These are phyloP conservation scores for Taiwanofungus camphoratus DNA, from an alignment of 1,284 basidiomycete genomes.

Conservation along the genomic window DNA sequence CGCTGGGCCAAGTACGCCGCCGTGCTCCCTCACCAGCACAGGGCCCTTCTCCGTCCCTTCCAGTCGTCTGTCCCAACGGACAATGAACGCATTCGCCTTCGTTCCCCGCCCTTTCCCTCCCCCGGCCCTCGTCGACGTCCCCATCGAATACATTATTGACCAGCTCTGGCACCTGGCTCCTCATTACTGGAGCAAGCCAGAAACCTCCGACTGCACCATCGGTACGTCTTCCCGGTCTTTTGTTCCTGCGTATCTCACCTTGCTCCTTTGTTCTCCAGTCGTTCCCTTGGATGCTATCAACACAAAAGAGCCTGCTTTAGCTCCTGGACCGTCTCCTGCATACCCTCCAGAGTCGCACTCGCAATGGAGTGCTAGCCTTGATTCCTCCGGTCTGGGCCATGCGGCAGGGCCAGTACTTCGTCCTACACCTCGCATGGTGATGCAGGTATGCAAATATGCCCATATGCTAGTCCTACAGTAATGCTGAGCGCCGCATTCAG, in stretches of 20 bases:
- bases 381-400: slow-evolving; percentile 32
- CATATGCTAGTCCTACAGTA: slow-evolving; percentile 5
- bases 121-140: slow-evolving; percentile 54
- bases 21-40: slow-evolving; percentile 9
- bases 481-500: too few species aligned
- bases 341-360: slow-evolving; percentile 2
- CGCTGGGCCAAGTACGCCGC: slow-evolving; percentile 7
- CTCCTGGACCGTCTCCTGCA: slow-evolving; percentile 8
- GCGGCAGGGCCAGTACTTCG: slow-evolving; percentile 48
- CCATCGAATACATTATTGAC: slow-evolving; percentile 63
- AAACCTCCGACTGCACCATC: slow-evolving; percentile 70
- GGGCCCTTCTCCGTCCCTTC: slow-evolving; percentile 5
- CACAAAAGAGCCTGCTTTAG: slow-evolving; percentile 1
- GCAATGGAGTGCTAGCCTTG: background rate
- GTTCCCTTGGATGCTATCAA: slow-evolving; percentile 23
- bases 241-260: slow-evolving; percentile 1
- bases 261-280: slow-evolving; percentile 19
- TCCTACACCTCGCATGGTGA: slow-evolving; percentile 47
- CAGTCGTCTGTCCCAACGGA: slow-evolving; percentile 23
- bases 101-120: slow-evolving; percentile 56
- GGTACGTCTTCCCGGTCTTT: slow-evolving; percentile 36
- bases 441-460: slow-evolving; percentile 43
- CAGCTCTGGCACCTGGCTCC: slow-evolving; percentile 61
- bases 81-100: slow-evolving; percentile 38
- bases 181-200: slow-evolving; percentile 63